phyloP scores from a whole-genome alignment of 768 basidiomycete genomes.

The Pulveroboletus sp. region DNA sequence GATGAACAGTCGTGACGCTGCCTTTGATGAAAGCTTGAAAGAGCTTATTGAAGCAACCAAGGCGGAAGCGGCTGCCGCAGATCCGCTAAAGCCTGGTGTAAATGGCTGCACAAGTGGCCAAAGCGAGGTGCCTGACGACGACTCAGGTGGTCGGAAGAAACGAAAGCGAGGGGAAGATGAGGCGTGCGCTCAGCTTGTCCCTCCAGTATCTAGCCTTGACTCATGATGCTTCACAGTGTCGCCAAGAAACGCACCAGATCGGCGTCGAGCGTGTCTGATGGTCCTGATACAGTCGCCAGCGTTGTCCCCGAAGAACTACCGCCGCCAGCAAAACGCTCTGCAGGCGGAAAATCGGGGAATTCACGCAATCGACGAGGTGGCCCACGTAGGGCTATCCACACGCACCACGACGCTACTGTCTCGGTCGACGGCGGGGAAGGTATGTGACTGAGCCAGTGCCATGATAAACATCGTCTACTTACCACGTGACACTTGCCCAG shows the following conservation, averaged over 20 bases:
- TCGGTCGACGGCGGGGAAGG: constrained; percentile 60
- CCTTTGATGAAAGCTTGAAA: constrained; percentile 83
- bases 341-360: constrained; percentile 22
- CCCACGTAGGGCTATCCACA: constrained; percentile 22
- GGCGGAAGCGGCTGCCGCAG: constrained; percentile 59
- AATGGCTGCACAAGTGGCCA: constrained; percentile 40
- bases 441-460: constrained; percentile 30
- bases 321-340: constrained; percentile 30
- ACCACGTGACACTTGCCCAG: constrained; percentile 38
- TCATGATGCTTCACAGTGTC: constrained; percentile 31
- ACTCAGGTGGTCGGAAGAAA: constrained; percentile 53
- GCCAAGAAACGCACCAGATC: constrained; percentile 75
- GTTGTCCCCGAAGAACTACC: constrained; percentile 39
- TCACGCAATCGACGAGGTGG: constrained; percentile 31
- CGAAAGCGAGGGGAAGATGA: constrained; percentile 76
- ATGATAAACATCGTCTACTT: constrained; percentile 16
- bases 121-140: constrained; percentile 45
- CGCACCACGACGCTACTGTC: constrained; percentile 20
- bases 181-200: constrained; percentile 40
- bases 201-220: background rate
- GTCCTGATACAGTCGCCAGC: constrained; percentile 35
- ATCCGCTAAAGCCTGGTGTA: constrained; percentile 31
- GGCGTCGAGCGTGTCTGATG: constrained; percentile 66
- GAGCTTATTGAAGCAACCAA: constrained; percentile 72
- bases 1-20: constrained; percentile 96